A percentile compares a stretch with the other conserved stretches of the same genome.
phyloP scores from a whole-genome alignment of 495 filamentous ascomycete genomes.

The Astrothelium macrocarpum region DNA sequence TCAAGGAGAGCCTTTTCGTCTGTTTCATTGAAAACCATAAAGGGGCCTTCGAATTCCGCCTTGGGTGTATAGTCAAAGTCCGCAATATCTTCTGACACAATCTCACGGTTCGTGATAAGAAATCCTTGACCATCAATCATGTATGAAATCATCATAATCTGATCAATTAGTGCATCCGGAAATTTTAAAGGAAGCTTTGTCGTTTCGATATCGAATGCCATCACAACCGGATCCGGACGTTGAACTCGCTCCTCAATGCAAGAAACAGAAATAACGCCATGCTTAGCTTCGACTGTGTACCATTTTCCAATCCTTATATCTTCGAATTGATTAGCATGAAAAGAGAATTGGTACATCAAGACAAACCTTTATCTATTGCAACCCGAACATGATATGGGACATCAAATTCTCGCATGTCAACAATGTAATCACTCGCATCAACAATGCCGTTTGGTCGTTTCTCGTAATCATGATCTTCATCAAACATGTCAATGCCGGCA shows the following conservation, averaged over 20 bases:
- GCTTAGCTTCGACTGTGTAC: slow-evolving; percentile 93
- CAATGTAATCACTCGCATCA: slow-evolving; percentile 93
- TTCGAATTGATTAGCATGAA: slow-evolving; percentile 22
- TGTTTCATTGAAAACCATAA: slow-evolving; percentile 96
- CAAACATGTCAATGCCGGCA: slow-evolving; percentile 91
- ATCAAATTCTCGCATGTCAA: slow-evolving; percentile 98
- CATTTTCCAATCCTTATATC: slow-evolving; percentile 95
- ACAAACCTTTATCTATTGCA: slow-evolving; percentile 82
- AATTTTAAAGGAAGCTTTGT: slow-evolving; percentile 96
- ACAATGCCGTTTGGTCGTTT: slow-evolving; percentile 69
- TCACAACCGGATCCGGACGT: slow-evolving; percentile 86
- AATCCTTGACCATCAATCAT: slow-evolving; percentile 99
- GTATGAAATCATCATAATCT: slow-evolving; percentile 99
- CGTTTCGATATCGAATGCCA: slow-evolving; percentile 98
- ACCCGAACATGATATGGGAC: slow-evolving; percentile 99
- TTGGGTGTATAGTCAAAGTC: slow-evolving; percentile 98
- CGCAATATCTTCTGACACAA: slow-evolving; percentile 92
- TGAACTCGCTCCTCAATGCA: slow-evolving; percentile 82
- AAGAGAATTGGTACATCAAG: background rate
- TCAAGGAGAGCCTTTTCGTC: slow-evolving; percentile 83
- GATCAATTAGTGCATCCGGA: slow-evolving; percentile 89
- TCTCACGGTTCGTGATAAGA: slow-evolving; percentile 94
- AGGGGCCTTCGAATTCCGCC: slow-evolving; percentile 87
- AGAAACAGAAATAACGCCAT: slow-evolving; percentile 69
- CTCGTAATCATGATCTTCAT: slow-evolving; percentile 78